Percentiles rank a stretch among this genome's conserved stretches.
Evolutionary conservation across 495 filamentous ascomycete genomes (phyloP).

Genomic region (Penicillium cosmopolitanum): DNA sequence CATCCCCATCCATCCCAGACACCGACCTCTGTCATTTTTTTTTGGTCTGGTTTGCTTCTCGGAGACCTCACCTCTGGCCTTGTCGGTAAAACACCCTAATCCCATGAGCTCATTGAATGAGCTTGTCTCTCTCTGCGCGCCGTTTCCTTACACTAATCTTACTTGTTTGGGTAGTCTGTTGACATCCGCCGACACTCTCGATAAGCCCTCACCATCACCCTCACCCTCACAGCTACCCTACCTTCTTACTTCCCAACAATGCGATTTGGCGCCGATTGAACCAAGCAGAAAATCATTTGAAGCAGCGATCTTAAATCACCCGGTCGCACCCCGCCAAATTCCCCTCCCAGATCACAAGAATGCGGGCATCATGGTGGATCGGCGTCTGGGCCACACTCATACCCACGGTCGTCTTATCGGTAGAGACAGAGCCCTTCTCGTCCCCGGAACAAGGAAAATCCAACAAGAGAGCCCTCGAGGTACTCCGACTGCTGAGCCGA

Average conservation of each 20-base stretch:
- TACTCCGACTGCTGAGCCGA: slow-evolving; percentile 43
- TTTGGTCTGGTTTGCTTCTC: slow-evolving; percentile 5
- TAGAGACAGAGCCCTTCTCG: slow-evolving; percentile 36
- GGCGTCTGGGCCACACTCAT: slow-evolving; percentile 43
- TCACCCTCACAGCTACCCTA: slow-evolving; percentile 5
- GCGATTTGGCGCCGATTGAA: slow-evolving; percentile 12
- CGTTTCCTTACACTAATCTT: slow-evolving; percentile 21
- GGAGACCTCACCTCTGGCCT: slow-evolving; percentile 5
- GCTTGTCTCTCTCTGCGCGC: too few relatives aligned
- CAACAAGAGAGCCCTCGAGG: slow-evolving; percentile 37
- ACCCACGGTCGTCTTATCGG: slow-evolving; percentile 36
- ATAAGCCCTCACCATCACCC: slow-evolving; percentile 3
- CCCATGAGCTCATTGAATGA: too few relatives aligned
- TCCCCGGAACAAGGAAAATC: slow-evolving; percentile 29
- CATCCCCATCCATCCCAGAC: slow-evolving; percentile 19
- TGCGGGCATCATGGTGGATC: slow-evolving; percentile 45
- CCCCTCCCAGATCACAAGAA: slow-evolving; percentile 28
- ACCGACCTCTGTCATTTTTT: slow-evolving; percentile 17
- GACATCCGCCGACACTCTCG: slow-evolving; percentile 26
- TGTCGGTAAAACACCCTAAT: too few relatives aligned
- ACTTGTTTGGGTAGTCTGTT: slow-evolving; percentile 48
- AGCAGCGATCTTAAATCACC: not conserved
- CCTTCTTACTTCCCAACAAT: slow-evolving; percentile 6
- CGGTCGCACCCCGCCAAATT: slow-evolving; percentile 11
- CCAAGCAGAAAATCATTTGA: not conserved